Percentiles rank a stretch among this genome's conserved stretches.
phyloP scores from a whole-genome alignment of 176 grass and related monocot genomes.

The Elymus sibiricus region DNA sequence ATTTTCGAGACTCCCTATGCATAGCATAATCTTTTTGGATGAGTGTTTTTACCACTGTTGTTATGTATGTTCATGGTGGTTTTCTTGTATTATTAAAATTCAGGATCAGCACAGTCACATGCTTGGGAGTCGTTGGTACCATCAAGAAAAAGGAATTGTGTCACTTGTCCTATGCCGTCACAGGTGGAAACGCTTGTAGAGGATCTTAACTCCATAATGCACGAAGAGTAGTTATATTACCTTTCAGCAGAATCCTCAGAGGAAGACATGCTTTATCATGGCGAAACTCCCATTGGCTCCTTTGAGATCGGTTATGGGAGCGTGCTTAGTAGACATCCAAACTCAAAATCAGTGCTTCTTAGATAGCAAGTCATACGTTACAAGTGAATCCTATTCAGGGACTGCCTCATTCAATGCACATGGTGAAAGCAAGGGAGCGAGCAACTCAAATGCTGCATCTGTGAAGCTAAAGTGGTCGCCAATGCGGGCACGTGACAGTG shows the following conservation, averaged over 20 bases:
- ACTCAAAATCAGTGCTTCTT: conserved; percentile 56
- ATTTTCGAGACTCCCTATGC: neutral
- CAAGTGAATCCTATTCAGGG: conserved; percentile 25
- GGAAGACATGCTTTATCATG: conserved; percentile 73
- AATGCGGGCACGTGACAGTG: too few relatives aligned
- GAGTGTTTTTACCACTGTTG: neutral
- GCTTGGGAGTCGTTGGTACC: conserved; percentile 72
- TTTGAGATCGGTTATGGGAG: conserved; percentile 86
- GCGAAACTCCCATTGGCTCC: conserved; percentile 57
- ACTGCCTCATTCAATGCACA: conserved; percentile 28
- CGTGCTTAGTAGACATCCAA: conserved; percentile 61
- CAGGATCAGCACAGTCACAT: conserved; percentile 86
- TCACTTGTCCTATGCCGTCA: conserved; percentile 47
- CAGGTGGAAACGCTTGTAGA: conserved; percentile 73
- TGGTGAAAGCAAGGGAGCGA: conserved; percentile 39
- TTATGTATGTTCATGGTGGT: conserved; percentile 3
- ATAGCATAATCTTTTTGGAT: neutral
- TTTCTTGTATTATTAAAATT: conserved; percentile 16
- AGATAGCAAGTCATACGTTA: too few relatives aligned
- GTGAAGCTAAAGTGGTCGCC: neutral
- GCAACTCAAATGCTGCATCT: conserved; percentile 17
- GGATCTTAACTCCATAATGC: conserved; percentile 83
- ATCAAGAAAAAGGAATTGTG: conserved; percentile 28
- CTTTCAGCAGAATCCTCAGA: conserved; percentile 53
- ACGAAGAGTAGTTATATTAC: conserved; percentile 51